These are phyloP conservation scores for Durotheca rogersii DNA, from an alignment of 495 filamentous ascomycete genomes.

Conservation along the genomic window DNA sequence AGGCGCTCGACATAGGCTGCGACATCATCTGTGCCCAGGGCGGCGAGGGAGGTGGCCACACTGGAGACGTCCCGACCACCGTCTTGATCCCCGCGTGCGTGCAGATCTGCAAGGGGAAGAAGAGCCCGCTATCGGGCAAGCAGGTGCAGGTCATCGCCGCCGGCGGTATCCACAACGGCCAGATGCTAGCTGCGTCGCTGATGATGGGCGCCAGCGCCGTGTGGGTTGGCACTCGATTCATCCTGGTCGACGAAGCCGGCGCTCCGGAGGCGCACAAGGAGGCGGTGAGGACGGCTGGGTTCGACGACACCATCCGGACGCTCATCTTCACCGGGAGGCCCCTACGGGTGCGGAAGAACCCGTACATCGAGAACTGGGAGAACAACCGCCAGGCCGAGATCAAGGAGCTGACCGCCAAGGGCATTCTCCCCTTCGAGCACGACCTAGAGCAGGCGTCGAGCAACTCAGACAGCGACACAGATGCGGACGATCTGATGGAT, in stretches of 20 bases:
- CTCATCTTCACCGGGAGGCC: constrained; percentile 98
- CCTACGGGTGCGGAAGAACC: constrained; percentile 86
- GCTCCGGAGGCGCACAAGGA: constrained; percentile 95
- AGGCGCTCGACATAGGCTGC: constrained; percentile 83
- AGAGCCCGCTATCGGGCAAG: constrained; percentile 80
- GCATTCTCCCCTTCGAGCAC: constrained; percentile 87
- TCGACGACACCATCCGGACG: constrained; percentile 92
- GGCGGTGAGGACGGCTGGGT: constrained; percentile 86
- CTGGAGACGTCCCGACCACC: constrained; percentile 84
- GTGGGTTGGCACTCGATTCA: constrained; percentile 96
- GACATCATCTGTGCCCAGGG: constrained; percentile 94
- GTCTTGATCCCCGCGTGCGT: constrained; percentile 89
- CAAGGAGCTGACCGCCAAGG: constrained; percentile 83
- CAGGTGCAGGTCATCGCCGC: constrained; percentile 91
- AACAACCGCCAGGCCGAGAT: constrained; percentile 85
- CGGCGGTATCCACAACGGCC: constrained; percentile 91
- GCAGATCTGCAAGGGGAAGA: constrained; percentile 75
- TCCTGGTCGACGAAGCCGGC: constrained; percentile 89
- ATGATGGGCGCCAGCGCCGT: constrained; percentile 92
- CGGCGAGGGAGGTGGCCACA: constrained; percentile 90
- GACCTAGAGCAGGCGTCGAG: constrained; percentile 80
- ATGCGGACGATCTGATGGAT: constrained; percentile 75
- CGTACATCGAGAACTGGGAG: constrained; percentile 96
- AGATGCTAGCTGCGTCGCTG: constrained; percentile 81
- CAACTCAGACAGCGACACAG: constrained; percentile 55